These are phyloP conservation scores for Zygotorulaspora danielsina DNA, from an alignment of 805 yeast genomes.

Conservation along the genomic window DNA sequence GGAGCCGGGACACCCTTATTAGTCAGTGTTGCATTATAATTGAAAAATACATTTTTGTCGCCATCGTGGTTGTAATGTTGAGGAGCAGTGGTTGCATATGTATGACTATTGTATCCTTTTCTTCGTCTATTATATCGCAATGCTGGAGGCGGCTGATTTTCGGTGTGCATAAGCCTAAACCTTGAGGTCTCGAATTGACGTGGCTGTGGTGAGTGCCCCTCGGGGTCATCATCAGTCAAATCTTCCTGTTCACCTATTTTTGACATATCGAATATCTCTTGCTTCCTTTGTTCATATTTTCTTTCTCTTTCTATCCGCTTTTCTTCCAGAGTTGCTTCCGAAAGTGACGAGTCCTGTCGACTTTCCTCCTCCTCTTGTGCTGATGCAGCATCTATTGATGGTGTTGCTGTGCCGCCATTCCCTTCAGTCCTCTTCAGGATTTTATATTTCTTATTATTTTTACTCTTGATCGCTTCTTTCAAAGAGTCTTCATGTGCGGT, in stretches of 20 bases:
- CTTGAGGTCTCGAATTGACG: conserved; percentile 28
- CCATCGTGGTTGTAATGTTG: conserved; percentile 8
- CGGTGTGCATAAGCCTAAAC: conserved; percentile 14
- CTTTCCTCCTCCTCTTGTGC: conserved; percentile 2
- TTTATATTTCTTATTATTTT: conserved; percentile 8
- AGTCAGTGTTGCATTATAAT: background rate
- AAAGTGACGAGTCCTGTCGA: background rate
- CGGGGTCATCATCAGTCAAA: conserved; percentile 14
- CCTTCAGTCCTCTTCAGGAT: conserved; percentile 28
- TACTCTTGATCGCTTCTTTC: background rate
- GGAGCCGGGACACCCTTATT: conserved; percentile 8
- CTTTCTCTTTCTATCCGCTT: conserved; percentile 42
- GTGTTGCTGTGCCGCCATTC: conserved; percentile 1
- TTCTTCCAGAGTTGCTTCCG: conserved; percentile 26
- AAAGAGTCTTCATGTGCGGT: background rate
- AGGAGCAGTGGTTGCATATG: conserved; percentile 4
- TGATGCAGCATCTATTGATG: background rate
- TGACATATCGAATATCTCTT: conserved; percentile 35
- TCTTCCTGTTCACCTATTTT: conserved; percentile 26
- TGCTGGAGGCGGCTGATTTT: conserved; percentile 13
- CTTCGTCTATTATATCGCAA: conserved; percentile 8
- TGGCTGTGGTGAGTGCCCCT: conserved; percentile 25
- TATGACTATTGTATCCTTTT: conserved; percentile 3
- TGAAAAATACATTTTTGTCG: background rate
- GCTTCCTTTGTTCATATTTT: conserved; percentile 40